Percentiles rank a stretch among this genome's conserved stretches.
phyloP scores from a whole-genome alignment of 2,329 filamentous ascomycete species.

The Claviceps sp. region DNA sequence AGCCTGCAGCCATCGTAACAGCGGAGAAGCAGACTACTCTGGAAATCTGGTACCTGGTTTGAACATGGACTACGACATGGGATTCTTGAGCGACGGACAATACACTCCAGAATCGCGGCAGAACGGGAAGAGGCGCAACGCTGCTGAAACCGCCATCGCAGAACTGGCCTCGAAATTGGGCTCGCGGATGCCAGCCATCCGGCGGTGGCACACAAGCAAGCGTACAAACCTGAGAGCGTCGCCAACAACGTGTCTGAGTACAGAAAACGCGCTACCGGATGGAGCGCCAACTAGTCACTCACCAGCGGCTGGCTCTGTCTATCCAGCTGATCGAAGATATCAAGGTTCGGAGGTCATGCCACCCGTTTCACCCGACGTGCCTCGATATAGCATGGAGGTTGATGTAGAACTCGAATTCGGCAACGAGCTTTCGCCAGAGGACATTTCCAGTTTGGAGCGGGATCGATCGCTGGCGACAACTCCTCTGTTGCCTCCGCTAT shows the following conservation, averaged over 20 bases:
- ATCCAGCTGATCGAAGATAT: slow-evolving; percentile 29
- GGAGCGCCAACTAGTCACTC: slow-evolving; percentile 65
- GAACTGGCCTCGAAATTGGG: slow-evolving; percentile 53
- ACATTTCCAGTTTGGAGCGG: slow-evolving; percentile 38
- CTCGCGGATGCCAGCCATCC: slow-evolving; percentile 42
- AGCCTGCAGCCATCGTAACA: slow-evolving; percentile 43
- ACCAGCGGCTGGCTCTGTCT: slow-evolving; percentile 50
- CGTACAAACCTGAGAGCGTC: slow-evolving; percentile 32
- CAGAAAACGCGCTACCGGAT: slow-evolving; percentile 62
- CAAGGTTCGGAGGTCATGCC: slow-evolving; percentile 39
- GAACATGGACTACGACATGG: slow-evolving; percentile 51
- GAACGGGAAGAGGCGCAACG: slow-evolving; percentile 40
- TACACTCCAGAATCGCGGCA: slow-evolving; percentile 29
- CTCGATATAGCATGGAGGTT: slow-evolving; percentile 42
- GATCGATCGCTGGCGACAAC: slow-evolving; percentile 57
- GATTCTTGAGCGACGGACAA: slow-evolving; percentile 53
- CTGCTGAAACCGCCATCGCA: slow-evolving; percentile 45
- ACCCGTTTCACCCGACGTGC: slow-evolving; percentile 45
- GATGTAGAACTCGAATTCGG: slow-evolving; percentile 26
- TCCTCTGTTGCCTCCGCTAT: slow-evolving; percentile 70
- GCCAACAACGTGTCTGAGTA: slow-evolving; percentile 68
- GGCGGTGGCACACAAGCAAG: slow-evolving; percentile 35
- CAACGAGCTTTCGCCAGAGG: slow-evolving; percentile 20
- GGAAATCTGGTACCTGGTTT: slow-evolving; percentile 26
- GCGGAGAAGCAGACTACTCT: slow-evolving; percentile 25